Base-by-base conservation (phyloP, 192 early-diverging fungal species). In the Linnemannia hyalina region DNA sequence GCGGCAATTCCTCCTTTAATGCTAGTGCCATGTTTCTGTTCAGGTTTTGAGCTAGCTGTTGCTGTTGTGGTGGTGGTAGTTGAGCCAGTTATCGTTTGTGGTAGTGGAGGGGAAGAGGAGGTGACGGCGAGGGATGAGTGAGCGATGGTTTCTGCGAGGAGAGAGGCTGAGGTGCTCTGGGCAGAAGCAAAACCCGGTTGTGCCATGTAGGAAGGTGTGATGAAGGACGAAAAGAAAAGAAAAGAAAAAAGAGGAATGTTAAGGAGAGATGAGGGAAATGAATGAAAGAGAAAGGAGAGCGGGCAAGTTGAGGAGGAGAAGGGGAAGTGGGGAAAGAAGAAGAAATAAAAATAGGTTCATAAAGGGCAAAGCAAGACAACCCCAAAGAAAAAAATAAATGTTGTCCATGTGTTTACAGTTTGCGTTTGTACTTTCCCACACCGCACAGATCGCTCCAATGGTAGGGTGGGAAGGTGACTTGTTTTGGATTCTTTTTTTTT, bases 361-460 rank as follows among this genome's bases (percentile, higher is more conserved):
- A 9, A 65, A 65, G 29, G 29, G 29, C 26, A 65, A 32, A 32
- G 60, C 60, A 65, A 26, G 18, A 6, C 22, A 54, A 29, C 60
- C 60, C 60, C 60, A 65, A 65, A 65, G 60, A 52, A 65, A 38
- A 72, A 57, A 42, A 40, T n/a, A 72, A 41, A 35, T 0, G 18
- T 8, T 8, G 4, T 32, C 26, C n/a, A 47, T 40, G 20, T 72
- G 36, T 72, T 73, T 73, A 65, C 60, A 23, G n/a, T 6, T 49
- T 52, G 22, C 49, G 16, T 1, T 18, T 22, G 41, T 68, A 80
- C 79, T 80, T 80, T 80, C 79, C 79, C 73, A 81, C 80, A 72
- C 46, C 74, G 74, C 29, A 55, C 52, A 70, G 63, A 54, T 49
- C 80, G 73, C 77, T 71, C 41, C 41, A 18, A 68, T 68, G 10